These are phyloP conservation scores for Coemansia umbellata DNA, from an alignment of 192 early-diverging fungal species.

Conservation along the genomic window DNA sequence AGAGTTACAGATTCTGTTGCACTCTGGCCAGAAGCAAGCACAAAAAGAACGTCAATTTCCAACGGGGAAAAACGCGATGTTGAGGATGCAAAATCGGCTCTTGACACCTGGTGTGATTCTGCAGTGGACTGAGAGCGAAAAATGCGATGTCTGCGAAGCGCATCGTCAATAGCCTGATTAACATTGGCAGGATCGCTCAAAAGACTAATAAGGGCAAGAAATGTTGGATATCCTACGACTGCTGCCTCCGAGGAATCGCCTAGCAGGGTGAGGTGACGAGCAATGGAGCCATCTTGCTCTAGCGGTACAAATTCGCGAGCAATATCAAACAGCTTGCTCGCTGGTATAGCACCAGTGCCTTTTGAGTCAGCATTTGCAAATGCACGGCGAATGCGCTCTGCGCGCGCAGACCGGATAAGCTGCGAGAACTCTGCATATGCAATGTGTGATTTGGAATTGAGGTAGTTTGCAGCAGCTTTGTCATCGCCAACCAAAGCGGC, in stretches of 20 bases:
- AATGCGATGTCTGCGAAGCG: constrained; percentile 4
- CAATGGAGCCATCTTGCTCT: constrained; percentile 14
- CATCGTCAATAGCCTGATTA: constrained; percentile 40
- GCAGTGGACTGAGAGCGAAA: not conserved
- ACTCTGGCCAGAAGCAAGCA: constrained; percentile 32
- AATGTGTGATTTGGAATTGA: constrained; percentile 19
- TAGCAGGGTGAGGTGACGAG: constrained; percentile 35
- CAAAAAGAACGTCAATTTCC: constrained; percentile 46
- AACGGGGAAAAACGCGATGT: constrained; percentile 39
- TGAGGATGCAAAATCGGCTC: constrained; percentile 7
- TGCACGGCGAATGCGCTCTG: constrained; percentile 36
- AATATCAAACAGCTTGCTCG: constrained; percentile 35
- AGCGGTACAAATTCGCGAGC: constrained; percentile 35
- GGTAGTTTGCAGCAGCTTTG: constrained; percentile 16
- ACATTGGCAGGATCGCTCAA: constrained; percentile 40
- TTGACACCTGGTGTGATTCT: not conserved
- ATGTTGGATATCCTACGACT: constrained; percentile 54
- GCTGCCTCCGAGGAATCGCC: constrained; percentile 15
- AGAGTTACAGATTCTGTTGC: constrained; percentile 16
- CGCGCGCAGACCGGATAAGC: constrained; percentile 32
- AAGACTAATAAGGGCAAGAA: constrained; percentile 47
- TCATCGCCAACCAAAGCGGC: constrained; percentile 14
- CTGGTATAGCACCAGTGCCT: constrained; percentile 27
- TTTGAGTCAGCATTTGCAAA: constrained; percentile 25
- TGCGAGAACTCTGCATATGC: constrained; percentile 39